phyloP scores from a whole-genome alignment of 1,284 basidiomycete genomes.

The Anthracocystis walkeri region DNA sequence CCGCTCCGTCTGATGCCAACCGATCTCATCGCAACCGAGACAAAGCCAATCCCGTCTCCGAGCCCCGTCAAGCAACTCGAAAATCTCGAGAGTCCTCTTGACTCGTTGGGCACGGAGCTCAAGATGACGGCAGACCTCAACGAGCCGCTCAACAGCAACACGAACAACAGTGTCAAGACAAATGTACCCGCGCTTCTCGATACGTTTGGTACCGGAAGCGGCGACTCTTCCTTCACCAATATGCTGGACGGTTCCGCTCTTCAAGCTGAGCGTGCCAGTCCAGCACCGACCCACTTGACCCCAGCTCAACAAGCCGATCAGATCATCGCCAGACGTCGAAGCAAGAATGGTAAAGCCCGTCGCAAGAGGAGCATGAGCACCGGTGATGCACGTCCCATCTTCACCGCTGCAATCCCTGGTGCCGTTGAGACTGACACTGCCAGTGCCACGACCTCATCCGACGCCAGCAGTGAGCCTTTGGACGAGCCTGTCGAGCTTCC shows the following conservation, averaged over 20 bases:
- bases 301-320: slow-evolving; percentile 61
- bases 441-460: slow-evolving; percentile 14
- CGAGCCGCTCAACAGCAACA: slow-evolving; percentile 2
- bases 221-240: slow-evolving; percentile 13
- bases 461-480: slow-evolving; percentile 15
- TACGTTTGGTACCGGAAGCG: slow-evolving; percentile 8
- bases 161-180: background rate
- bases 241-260: slow-evolving; percentile 3
- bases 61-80: slow-evolving; percentile 51
- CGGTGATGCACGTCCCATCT: slow-evolving; percentile 44
- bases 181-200: slow-evolving; percentile 9
- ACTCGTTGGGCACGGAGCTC: slow-evolving; percentile 56
- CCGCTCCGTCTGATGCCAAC: slow-evolving; percentile 13
- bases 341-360: slow-evolving; percentile 51
- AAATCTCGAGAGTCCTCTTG: slow-evolving; percentile 50
- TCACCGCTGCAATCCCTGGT: slow-evolving; percentile 31
- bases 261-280: background rate
- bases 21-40: slow-evolving; percentile 29
- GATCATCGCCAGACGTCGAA: slow-evolving; percentile 60
- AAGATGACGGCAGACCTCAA: slow-evolving; percentile 27
- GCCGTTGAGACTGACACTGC: slow-evolving; percentile 8
- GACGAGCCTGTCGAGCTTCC: slow-evolving; percentile 43
- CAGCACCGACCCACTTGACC: slow-evolving; percentile 35
- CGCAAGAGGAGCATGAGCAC: slow-evolving; percentile 60
- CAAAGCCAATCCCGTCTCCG: slow-evolving; percentile 46